These are phyloP conservation scores for Grifola frondosa DNA, from an alignment of 1,284 basidiomycete genomes.

Conservation along the genomic window DNA sequence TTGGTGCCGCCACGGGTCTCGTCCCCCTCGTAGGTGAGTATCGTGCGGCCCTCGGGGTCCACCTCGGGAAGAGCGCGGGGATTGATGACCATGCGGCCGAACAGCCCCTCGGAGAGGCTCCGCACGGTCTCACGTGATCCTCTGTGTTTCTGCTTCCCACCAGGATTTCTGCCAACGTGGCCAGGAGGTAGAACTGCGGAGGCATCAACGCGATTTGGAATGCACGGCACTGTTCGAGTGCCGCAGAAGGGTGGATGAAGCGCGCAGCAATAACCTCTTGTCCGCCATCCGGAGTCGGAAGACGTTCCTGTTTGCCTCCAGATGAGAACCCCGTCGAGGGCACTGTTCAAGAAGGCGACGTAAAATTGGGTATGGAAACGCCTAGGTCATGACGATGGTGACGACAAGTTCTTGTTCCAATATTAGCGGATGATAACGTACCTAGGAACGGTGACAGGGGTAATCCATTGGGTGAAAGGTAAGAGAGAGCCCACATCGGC, in stretches of 20 bases:
- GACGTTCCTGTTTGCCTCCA: constrained; percentile 50
- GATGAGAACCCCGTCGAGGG: constrained; percentile 48
- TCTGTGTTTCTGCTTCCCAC: constrained; percentile 38
- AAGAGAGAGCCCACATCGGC: constrained; percentile 47
- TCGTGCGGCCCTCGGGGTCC: constrained; percentile 43
- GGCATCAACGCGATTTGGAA: constrained; percentile 62
- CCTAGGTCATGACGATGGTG: constrained; percentile 33
- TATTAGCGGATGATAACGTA: constrained; percentile 24
- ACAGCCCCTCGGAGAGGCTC: constrained; percentile 49
- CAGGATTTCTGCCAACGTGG: constrained; percentile 54
- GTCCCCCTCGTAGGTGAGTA: constrained; percentile 67
- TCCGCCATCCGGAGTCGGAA: constrained; percentile 68
- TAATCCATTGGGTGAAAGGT: constrained; percentile 73
- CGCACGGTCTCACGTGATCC: constrained; percentile 46
- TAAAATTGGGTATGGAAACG: constrained; percentile 71
- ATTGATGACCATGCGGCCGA: constrained; percentile 60
- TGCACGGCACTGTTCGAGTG: constrained; percentile 49
- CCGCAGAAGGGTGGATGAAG: constrained; percentile 54
- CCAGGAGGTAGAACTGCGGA: constrained; percentile 68
- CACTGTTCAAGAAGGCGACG: constrained; percentile 53
- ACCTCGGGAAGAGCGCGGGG: constrained; percentile 40
- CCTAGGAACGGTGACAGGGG: constrained; percentile 53
- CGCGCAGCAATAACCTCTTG: constrained; percentile 66
- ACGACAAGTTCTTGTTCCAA: background rate
- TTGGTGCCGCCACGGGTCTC: constrained; percentile 58